phyloP scores from a whole-genome alignment of 805 yeast genomes.

The Debaryomyces tyrocola region DNA sequence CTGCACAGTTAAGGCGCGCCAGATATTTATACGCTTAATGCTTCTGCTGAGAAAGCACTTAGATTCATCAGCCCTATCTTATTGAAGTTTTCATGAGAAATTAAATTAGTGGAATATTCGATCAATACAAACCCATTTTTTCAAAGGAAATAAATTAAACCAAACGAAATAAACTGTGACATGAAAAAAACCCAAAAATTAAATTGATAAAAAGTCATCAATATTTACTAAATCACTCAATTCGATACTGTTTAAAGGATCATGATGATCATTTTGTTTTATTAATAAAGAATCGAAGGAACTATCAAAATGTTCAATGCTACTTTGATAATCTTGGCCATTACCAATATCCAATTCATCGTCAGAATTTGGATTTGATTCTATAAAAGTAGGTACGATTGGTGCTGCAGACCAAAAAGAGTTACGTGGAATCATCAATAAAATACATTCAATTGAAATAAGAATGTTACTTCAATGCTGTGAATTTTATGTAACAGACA shows the following conservation, averaged over 20 bases:
- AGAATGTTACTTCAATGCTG: constrained; percentile 30
- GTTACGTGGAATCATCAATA: constrained; percentile 7
- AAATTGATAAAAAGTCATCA: constrained; percentile 29
- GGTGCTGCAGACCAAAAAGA: constrained; percentile 40
- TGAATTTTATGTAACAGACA: not conserved
- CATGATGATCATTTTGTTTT: not conserved
- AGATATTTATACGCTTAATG: not conserved
- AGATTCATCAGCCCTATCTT: too few species aligned
- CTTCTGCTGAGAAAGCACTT: too few species aligned
- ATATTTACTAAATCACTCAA: constrained; percentile 14
- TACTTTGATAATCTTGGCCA: not conserved
- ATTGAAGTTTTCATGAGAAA: not conserved
- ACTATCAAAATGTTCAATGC: not conserved
- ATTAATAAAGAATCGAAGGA: not conserved
- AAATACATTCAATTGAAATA: constrained; percentile 1
- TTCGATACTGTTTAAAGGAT: not conserved
- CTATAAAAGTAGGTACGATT: constrained; percentile 32
- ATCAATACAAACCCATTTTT: not conserved
- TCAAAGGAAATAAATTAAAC: not conserved
- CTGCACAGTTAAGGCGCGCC: constrained; percentile 5
- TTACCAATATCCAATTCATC: constrained; percentile 4
- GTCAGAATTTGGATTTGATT: constrained; percentile 7
- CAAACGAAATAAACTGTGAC: constrained; percentile 1
- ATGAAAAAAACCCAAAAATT: not conserved
- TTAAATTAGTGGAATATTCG: not conserved